Conservation (phyloP, 495 filamentous ascomycete species). For the Podospora comata region DNA sequence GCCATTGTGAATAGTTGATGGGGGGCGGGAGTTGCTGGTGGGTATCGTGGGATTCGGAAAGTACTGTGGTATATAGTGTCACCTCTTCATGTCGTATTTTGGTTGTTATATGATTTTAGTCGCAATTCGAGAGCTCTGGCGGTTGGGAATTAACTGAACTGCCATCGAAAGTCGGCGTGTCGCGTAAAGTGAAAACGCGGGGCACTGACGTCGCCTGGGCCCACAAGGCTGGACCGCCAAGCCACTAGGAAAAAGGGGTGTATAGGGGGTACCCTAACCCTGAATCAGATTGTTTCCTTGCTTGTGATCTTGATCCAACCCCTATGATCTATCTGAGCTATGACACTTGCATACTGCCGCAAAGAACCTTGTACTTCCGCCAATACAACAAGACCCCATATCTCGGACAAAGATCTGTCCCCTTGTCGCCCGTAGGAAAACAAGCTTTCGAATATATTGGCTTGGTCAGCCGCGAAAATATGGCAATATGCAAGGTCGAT, state of each 20-base stretch:
- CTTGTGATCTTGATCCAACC: too few species aligned
- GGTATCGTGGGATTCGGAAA: neutral
- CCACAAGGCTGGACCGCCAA: neutral
- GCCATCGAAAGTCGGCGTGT: neutral
- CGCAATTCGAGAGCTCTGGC: neutral
- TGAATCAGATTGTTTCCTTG: neutral
- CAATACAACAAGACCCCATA: neutral
- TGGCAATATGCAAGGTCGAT: neutral
- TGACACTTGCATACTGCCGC: too few species aligned
- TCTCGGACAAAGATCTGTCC: neutral
- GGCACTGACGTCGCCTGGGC: neutral
- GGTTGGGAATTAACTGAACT: neutral
- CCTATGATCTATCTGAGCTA: too few species aligned
- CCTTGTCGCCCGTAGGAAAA: neutral
- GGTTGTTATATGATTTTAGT: neutral
- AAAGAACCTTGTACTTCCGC: too few species aligned
- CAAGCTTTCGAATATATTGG: neutral
- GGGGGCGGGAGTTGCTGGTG: neutral
- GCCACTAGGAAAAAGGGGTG: neutral
- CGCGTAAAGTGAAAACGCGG: neutral
- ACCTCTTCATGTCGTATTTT: neutral
- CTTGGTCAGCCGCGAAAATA: neutral
- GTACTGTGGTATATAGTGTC: neutral
- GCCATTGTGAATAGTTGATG: conserved; percentile 57
- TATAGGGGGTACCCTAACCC: neutral